These are phyloP conservation scores for Cytospora piceae DNA, from an alignment of 2,329 filamentous ascomycete genomes.

Conservation along the genomic window DNA sequence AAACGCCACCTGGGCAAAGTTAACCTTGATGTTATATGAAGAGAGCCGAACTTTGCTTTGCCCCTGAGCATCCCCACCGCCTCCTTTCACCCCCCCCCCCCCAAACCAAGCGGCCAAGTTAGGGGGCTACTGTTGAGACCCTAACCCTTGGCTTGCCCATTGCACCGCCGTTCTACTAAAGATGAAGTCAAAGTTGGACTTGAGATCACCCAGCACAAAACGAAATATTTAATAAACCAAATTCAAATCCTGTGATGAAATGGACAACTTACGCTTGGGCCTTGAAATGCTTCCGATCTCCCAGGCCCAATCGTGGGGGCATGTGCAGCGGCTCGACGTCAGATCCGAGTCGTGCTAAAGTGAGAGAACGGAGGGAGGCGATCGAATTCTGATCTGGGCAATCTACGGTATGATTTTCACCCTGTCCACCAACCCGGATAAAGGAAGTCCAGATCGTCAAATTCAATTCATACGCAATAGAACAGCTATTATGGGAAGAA, in stretches of 20 bases:
- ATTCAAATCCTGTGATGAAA: background rate
- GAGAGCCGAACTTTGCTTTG: background rate
- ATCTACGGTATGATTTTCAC: background rate
- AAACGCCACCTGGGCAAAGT: too few species aligned
- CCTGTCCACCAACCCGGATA: background rate
- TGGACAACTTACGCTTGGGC: background rate
- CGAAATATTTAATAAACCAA: background rate
- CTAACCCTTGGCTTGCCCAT: background rate
- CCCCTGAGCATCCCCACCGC: too few species aligned
- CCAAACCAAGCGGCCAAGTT: background rate
- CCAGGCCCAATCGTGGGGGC: background rate
- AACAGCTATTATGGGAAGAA: slow-evolving; percentile 19
- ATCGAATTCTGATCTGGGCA: background rate
- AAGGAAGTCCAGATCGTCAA: background rate
- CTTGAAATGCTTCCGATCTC: background rate
- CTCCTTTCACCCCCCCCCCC: too few species aligned
- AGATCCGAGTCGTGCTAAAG: background rate
- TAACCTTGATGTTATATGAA: background rate
- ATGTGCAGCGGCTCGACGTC: background rate
- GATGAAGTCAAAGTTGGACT: background rate
- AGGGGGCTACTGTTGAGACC: background rate
- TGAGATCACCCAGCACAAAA: background rate
- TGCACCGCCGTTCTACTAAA: background rate
- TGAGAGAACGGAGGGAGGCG: background rate
- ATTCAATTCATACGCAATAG: background rate